A percentile compares a stretch with the other conserved stretches of the same genome.
These are phyloP conservation scores for Sphagnum contortum DNA, from an alignment of 225 moss, liverwort and hornwort species.

Conservation along the genomic window DNA sequence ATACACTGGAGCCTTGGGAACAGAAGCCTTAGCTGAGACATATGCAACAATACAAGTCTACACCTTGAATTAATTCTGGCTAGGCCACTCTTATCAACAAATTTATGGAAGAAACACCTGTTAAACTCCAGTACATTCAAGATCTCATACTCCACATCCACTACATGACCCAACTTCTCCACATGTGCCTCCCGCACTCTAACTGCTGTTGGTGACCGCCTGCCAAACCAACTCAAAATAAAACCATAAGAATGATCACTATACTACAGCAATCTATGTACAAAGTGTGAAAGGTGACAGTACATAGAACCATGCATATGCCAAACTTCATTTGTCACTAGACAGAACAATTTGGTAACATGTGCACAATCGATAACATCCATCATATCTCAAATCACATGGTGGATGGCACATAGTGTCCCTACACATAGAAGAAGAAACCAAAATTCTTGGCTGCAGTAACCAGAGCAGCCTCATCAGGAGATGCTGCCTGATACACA, in stretches of 20 bases:
- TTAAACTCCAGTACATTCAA: conserved; percentile 89
- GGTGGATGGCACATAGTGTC: too few relatives aligned
- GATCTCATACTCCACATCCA: conserved; percentile 83
- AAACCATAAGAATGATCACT: too few relatives aligned
- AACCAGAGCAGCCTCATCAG: conserved; percentile 92
- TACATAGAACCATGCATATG: neutral
- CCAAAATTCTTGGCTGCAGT: conserved; percentile 89
- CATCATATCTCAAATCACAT: too few relatives aligned
- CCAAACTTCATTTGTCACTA: neutral
- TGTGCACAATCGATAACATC: too few relatives aligned
- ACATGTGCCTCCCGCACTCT: conserved; percentile 88
- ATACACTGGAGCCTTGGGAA: too few relatives aligned
- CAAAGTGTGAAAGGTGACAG: too few relatives aligned
- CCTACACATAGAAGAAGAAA: conserved; percentile 88
- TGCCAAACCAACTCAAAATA: conserved; percentile 11
- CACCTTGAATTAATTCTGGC: too few relatives aligned
- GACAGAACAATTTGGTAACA: neutral
- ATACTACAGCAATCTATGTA: too few relatives aligned
- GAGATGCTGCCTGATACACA: conserved; percentile 87
- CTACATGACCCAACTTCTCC: conserved; percentile 62
- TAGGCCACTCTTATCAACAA: too few relatives aligned
- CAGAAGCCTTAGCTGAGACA: too few relatives aligned
- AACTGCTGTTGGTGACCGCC: conserved; percentile 85
- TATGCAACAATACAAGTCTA: conserved; percentile 8
- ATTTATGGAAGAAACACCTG: conserved; percentile 18